phyloP scores from a whole-genome alignment of 1,284 basidiomycete species.

The Xanthoconium separans region DNA sequence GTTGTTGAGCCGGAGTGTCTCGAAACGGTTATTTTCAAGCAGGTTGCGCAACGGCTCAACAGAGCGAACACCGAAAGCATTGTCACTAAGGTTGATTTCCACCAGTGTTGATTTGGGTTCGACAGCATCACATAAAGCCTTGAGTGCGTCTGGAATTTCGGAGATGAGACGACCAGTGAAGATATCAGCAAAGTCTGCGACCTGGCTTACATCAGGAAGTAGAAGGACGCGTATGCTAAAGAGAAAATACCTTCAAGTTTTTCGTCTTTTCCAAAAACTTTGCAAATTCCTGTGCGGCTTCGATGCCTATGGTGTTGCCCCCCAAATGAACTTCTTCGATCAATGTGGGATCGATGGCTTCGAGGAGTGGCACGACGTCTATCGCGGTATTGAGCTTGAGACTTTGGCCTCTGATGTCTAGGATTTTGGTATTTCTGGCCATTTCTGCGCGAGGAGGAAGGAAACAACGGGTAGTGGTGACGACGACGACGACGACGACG shows the following conservation, averaged over 20 bases:
- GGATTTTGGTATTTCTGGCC: constrained; percentile 18
- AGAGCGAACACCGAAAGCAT: constrained; percentile 95
- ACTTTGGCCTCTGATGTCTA: constrained; percentile 32
- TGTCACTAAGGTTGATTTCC: constrained; percentile 92
- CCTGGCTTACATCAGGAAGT: constrained; percentile 43
- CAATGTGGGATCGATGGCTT: constrained; percentile 60
- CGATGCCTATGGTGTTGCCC: constrained; percentile 95
- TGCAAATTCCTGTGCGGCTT: constrained; percentile 85
- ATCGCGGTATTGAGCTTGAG: constrained; percentile 82
- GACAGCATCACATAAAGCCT: constrained; percentile 87
- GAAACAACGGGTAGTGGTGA: background rate
- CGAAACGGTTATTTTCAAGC: constrained; percentile 75
- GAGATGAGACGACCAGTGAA: constrained; percentile 96
- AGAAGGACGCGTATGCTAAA: background rate
- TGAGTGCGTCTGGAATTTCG: constrained; percentile 91
- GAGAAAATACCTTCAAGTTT: constrained; percentile 61
- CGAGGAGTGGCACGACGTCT: constrained; percentile 80
- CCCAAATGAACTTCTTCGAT: constrained; percentile 92
- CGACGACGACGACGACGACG: no score
- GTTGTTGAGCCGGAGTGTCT: constrained; percentile 91
- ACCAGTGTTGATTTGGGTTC: constrained; percentile 78
- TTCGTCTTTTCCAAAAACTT: constrained; percentile 75
- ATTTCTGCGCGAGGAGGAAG: constrained; percentile 15
- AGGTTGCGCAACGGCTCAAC: constrained; percentile 94
- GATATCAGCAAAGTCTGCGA: constrained; percentile 96